Percentiles rank a stretch among this genome's conserved stretches.
These are phyloP conservation scores for Zychaea mexicana DNA, from an alignment of 371 early-diverging fungal species.

Conservation along the genomic window DNA sequence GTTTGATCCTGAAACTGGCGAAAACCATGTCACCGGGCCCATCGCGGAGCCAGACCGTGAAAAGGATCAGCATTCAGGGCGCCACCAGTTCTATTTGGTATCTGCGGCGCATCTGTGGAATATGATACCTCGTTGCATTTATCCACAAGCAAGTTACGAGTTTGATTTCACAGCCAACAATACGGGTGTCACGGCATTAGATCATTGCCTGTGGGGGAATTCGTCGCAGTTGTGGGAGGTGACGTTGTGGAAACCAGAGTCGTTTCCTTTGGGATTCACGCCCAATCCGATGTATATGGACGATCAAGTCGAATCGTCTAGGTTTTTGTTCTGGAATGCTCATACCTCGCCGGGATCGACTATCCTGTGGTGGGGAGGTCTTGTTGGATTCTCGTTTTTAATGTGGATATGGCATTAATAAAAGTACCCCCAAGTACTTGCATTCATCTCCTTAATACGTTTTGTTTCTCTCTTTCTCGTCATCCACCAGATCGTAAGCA, in stretches of 20 bases:
- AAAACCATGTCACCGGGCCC: conserved; percentile 17
- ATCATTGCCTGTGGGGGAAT: conserved; percentile 26
- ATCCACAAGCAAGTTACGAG: conserved; percentile 25
- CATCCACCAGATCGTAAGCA: too few species aligned
- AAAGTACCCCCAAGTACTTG: too few species aligned
- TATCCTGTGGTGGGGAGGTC: conserved; percentile 6
- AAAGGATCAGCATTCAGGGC: conserved; percentile 23
- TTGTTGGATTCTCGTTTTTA: conserved; percentile 12
- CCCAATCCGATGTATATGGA: conserved; percentile 17
- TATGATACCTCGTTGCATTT: conserved; percentile 33
- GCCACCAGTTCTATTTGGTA: conserved; percentile 24
- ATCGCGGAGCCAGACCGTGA: conserved; percentile 23
- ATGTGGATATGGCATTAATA: conserved; percentile 15
- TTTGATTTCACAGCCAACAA: conserved; percentile 36
- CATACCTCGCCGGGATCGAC: conserved; percentile 5
- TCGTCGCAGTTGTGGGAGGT: conserved; percentile 29
- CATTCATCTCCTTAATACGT: too few species aligned
- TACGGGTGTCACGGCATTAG: conserved; percentile 33
- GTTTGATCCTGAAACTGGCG: conserved; percentile 27
- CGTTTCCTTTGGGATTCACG: conserved; percentile 18
- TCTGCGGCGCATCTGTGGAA: conserved; percentile 39
- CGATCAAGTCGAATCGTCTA: neutral
- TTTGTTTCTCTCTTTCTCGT: too few species aligned
- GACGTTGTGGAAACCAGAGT: conserved; percentile 25
- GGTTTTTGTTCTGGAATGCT: conserved; percentile 11